Evolutionary conservation across 1,139 yeast genomes (phyloP), one percentile per base, ranked within the genome.

Genomic region (Blastobotrys malaysiensis): DNA sequence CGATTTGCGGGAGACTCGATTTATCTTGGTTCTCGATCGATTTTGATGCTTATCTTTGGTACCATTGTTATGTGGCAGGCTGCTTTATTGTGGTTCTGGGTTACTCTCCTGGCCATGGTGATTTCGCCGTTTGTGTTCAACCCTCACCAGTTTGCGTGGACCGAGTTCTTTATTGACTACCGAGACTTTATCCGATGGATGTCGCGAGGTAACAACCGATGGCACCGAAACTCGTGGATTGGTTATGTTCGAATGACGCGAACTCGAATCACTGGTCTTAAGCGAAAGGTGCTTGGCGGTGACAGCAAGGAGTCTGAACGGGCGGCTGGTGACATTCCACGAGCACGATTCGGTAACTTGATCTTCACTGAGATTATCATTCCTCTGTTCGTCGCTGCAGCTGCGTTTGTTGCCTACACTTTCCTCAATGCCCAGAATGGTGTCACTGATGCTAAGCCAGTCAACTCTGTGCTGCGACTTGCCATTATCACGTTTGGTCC

Each of bases 151-250:
- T 93, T 95, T 73, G 88, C 99, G 55, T 90, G 97, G 96, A 95
- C 90, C 72, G 99, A 93, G 75, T 95, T 88, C 83, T 93, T 95
- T 75, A 87, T 93, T 74, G 99, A 93, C 73, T 93, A 95, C 83
- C 88, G 99, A 75, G 99, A 93, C 73, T 93, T 84, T 75, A 88
- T 95, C 69, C 86, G 99, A 77, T 93, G 99, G 99, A 77, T 93
- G 73, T 88, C 97, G 27, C 88, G 99, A 77, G 99, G 99, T 82
- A 95, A 95, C 78, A 86, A 95, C 68, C 89, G 91, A 74, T 93
- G 97, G 93, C 99, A 95, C 77, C 87, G 96, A 79, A 93, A 93
- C 78, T 95, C 99, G 14, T 93, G 99, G 99, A 91, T 95, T 72
- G 99, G 98, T 61, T 93, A 90, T 73, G 88, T 91, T 61, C 86